A percentile compares a stretch with the other conserved stretches of the same genome.
phyloP scores from a whole-genome alignment of 2,329 filamentous ascomycete genomes.

The Trichoderma aggressivum region DNA sequence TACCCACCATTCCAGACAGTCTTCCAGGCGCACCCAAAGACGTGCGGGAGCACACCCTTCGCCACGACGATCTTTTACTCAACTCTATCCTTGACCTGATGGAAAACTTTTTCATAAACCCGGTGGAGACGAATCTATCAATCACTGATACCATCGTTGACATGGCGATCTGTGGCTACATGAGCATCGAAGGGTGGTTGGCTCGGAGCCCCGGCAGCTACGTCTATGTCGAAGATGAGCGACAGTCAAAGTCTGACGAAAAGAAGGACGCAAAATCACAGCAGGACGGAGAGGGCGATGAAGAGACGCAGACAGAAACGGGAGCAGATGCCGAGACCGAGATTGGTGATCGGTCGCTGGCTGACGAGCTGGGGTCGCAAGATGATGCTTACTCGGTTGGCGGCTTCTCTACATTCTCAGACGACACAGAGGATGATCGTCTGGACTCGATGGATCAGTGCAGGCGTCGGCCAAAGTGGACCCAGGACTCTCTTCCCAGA shows the following conservation, averaged over 20 bases:
- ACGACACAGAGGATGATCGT: constrained; percentile 33
- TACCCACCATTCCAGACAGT: constrained; percentile 53
- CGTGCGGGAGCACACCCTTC: constrained; percentile 59
- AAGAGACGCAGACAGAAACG: constrained; percentile 11
- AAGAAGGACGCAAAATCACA: background rate
- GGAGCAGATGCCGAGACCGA: constrained; percentile 13
- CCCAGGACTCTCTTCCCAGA: constrained; percentile 45
- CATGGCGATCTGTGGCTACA: constrained; percentile 78
- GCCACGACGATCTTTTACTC: constrained; percentile 59
- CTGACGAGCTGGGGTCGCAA: constrained; percentile 12
- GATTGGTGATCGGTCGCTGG: background rate
- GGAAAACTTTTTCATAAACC: constrained; percentile 80
- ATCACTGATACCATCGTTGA: constrained; percentile 81
- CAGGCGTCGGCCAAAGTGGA: constrained; percentile 53
- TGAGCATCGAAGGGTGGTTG: constrained; percentile 88
- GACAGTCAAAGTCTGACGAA: background rate
- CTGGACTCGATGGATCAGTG: constrained; percentile 49
- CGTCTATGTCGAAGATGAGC: constrained; percentile 42
- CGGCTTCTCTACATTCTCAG: background rate
- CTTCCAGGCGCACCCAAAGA: constrained; percentile 60
- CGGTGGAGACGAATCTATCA: constrained; percentile 84
- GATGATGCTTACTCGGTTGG: background rate
- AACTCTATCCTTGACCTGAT: constrained; percentile 68
- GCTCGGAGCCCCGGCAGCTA: constrained; percentile 67
- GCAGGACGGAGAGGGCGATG: background rate